phyloP scores from a whole-genome alignment of 441 rosid genomes.

The Erysimum cheiri region DNA sequence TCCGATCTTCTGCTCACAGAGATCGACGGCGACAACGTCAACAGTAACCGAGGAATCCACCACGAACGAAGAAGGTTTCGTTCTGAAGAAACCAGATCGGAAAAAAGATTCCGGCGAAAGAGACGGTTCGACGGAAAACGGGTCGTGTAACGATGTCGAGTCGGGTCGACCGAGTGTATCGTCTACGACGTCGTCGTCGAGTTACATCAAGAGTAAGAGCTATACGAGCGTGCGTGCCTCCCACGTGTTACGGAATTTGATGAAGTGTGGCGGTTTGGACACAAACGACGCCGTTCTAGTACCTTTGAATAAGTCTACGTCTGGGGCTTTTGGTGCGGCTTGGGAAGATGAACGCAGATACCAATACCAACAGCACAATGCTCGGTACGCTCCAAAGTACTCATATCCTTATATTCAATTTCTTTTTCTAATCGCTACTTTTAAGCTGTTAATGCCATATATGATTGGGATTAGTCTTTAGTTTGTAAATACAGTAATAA shows the following conservation, averaged over 20 bases:
- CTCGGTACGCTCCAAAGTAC: conserved; percentile 41
- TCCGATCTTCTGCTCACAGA: conserved; percentile 49
- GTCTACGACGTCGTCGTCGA: conserved; percentile 43
- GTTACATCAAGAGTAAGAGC: conserved; percentile 48
- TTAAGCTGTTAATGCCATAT: conserved; percentile 15
- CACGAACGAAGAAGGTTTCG: conserved; percentile 43
- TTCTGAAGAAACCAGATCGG: conserved; percentile 19
- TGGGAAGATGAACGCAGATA: conserved; percentile 49
- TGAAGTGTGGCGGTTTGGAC: conserved; percentile 60
- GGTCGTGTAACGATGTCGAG: conserved; percentile 23
- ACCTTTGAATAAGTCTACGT: conserved; percentile 39
- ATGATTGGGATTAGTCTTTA: conserved; percentile 26
- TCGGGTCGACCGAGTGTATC: conserved; percentile 42
- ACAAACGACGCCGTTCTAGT: conserved; percentile 58
- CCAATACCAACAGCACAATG: conserved; percentile 47
- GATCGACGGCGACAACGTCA: conserved; percentile 44
- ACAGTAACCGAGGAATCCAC: conserved; percentile 54
- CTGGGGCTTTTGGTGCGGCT: conserved; percentile 35
- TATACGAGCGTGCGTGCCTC: conserved; percentile 50
- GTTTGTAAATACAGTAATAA: conserved; percentile 26
- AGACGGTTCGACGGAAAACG: not conserved
- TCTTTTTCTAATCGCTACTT: not conserved
- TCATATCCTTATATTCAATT: conserved; percentile 1
- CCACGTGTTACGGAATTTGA: conserved; percentile 51
- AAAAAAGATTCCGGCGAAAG: conserved; percentile 4